Conservation (phyloP, 2,329 filamentous ascomycete genomes). For the Cercospora sp. region DNA sequence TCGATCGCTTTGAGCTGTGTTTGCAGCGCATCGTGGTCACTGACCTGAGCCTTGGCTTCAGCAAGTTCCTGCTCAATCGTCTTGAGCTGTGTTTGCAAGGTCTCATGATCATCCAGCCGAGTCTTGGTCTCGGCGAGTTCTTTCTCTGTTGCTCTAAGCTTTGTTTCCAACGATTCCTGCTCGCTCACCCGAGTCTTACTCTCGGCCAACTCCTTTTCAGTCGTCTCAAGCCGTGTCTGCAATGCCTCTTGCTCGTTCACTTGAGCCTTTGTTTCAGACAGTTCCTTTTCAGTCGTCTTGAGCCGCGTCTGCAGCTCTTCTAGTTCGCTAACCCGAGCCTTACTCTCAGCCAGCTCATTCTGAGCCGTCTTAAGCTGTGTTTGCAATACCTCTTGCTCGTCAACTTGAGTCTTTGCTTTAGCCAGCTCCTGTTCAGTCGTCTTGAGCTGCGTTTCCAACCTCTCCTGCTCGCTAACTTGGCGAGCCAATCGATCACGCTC, state of each 20-base stretch:
- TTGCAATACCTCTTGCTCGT: not conserved
- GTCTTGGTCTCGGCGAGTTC: not conserved
- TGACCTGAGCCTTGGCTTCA: not conserved
- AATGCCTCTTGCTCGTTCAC: not conserved
- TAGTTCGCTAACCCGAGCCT: slow-evolving; percentile 13
- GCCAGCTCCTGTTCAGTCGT: not conserved
- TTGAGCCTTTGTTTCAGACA: not conserved
- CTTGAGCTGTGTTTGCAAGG: not conserved
- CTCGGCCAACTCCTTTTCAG: slow-evolving; percentile 9
- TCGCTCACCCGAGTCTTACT: slow-evolving; percentile 25
- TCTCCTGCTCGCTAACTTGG: slow-evolving; percentile 11
- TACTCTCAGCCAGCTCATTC: slow-evolving; percentile 14
- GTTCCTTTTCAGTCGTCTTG: not conserved
- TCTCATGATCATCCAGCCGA: slow-evolving; percentile 2
- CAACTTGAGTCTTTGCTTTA: not conserved
- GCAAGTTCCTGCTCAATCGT: not conserved
- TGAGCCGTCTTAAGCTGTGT: not conserved
- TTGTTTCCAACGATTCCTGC: not conserved
- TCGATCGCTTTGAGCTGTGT: not conserved
- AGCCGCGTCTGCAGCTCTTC: not conserved
- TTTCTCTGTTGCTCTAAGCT: not conserved
- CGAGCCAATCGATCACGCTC: slow-evolving; percentile 11
- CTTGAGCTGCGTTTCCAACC: not conserved
- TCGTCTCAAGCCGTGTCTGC: not conserved
- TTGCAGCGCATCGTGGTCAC: not conserved